Evolutionary conservation across 169 alveolate genomes (phyloP).

Genomic region (Theileria annulata): DNA sequence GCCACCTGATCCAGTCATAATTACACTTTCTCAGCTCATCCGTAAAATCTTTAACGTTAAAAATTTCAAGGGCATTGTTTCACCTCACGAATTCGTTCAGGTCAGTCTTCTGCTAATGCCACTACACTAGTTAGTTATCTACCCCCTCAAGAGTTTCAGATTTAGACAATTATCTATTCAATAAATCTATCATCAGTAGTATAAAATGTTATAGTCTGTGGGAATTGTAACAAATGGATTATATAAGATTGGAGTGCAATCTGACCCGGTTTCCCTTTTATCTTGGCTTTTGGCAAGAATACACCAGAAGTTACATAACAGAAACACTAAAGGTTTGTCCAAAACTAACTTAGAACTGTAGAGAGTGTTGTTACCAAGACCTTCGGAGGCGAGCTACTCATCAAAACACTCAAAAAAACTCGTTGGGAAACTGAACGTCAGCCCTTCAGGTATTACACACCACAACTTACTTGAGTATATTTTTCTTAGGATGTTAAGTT

Average conservation of each 20-base stretch:
- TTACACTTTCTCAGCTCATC: conserved; percentile 89
- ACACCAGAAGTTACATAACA: conserved; percentile 68
- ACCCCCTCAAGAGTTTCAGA: conserved; percentile 49
- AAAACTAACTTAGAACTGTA: neutral
- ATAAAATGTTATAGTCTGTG: conserved; percentile 38
- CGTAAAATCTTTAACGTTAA: conserved; percentile 95
- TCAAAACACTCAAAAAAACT: conserved; percentile 70
- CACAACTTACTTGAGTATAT: neutral
- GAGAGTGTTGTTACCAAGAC: conserved; percentile 74
- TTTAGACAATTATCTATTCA: conserved; percentile 54
- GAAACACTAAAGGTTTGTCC: conserved; percentile 36
- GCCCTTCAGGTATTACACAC: conserved; percentile 14
- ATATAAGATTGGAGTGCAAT: conserved; percentile 85
- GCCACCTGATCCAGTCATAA: conserved; percentile 85
- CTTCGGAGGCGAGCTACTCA: conserved; percentile 86
- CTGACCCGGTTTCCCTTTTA: conserved; percentile 92
- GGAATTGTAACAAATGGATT: conserved; percentile 74
- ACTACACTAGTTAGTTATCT: neutral
- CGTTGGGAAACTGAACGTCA: conserved; percentile 53
- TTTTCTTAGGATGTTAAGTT: conserved; percentile 67
- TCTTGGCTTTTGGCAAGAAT: conserved; percentile 89
- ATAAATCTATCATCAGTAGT: too few relatives aligned
- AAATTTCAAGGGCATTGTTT: conserved; percentile 96
- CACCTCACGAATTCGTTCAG: conserved; percentile 96
- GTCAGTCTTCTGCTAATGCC: conserved; percentile 34